Conservation (phyloP, 1,139 yeast species). For the Suhomyces panamericanus region DNA sequence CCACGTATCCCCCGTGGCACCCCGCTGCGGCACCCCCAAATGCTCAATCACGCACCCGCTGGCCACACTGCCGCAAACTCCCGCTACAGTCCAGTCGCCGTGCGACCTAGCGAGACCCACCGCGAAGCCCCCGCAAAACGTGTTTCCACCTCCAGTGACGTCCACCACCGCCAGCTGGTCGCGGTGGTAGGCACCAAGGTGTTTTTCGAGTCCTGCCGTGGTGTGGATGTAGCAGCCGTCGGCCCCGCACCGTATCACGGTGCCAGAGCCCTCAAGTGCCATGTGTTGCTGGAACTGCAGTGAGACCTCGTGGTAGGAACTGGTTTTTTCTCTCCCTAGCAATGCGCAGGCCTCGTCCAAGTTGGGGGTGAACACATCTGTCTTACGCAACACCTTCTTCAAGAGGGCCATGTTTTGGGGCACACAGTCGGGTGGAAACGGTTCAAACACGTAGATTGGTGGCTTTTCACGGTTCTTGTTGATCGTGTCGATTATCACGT, state of each 20-base stretch:
- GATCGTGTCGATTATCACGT: conserved; percentile 43
- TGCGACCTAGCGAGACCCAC: conserved; percentile 53
- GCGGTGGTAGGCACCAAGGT: conserved; percentile 76
- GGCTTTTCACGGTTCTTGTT: conserved; percentile 12
- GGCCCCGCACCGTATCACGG: conserved; percentile 71
- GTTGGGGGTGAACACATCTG: conserved; percentile 78
- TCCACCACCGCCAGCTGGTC: conserved; percentile 59
- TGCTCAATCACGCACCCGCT: conserved; percentile 80
- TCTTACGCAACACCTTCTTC: conserved; percentile 38
- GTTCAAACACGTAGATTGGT: conserved; percentile 74
- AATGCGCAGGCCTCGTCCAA: conserved; percentile 75
- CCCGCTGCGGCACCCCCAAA: conserved; percentile 63
- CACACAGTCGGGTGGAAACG: conserved; percentile 74
- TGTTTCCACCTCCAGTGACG: conserved; percentile 94
- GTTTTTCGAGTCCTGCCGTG: conserved; percentile 18
- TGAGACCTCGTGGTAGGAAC: conserved; percentile 39
- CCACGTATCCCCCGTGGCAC: conserved; percentile 43
- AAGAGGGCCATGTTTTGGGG: conserved; percentile 49
- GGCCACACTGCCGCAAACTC: conserved; percentile 70
- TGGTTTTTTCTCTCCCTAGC: conserved; percentile 32
- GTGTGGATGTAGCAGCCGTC: conserved; percentile 53
- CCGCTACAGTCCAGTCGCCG: conserved; percentile 55
- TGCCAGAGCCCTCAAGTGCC: conserved; percentile 41
- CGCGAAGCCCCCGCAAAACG: conserved; percentile 80
- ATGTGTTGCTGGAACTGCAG: conserved; percentile 40